Evolutionary conservation across 2,329 filamentous ascomycete genomes (phyloP).

Genomic region (Verticillium albo-atrum): DNA sequence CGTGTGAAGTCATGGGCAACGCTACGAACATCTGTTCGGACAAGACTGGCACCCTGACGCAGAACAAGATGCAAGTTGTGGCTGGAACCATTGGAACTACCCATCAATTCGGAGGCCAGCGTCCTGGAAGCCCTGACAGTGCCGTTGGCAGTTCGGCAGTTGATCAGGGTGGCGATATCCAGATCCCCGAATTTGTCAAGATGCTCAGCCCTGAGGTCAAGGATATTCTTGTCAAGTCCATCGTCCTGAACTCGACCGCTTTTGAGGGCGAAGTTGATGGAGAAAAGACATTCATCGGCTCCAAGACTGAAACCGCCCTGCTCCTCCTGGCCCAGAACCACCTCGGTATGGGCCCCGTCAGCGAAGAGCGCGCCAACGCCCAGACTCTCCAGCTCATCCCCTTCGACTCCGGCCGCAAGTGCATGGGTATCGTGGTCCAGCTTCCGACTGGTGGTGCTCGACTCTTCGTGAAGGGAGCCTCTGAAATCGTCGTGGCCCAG

Average conservation of each 20-base stretch:
- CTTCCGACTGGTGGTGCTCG: constrained; percentile 47
- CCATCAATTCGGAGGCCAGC: constrained; percentile 47
- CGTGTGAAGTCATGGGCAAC: constrained; percentile 79
- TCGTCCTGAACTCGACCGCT: constrained; percentile 66
- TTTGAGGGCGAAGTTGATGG: constrained; percentile 73
- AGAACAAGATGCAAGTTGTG: constrained; percentile 67
- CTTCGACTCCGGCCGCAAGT: constrained; percentile 73
- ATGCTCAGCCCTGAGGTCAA: constrained; percentile 42
- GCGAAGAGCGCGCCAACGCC: constrained; percentile 57
- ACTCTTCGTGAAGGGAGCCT: constrained; percentile 60
- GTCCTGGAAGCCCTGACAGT: constrained; percentile 18
- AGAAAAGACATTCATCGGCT: constrained; percentile 63
- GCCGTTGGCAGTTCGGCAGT: constrained; percentile 5
- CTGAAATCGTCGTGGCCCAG: constrained; percentile 57
- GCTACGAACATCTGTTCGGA: constrained; percentile 67
- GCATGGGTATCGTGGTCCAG: constrained; percentile 58
- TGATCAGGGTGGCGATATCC: constrained; percentile 24
- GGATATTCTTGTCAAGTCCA: constrained; percentile 54
- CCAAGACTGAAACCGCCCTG: constrained; percentile 73
- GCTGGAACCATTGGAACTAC: constrained; percentile 53
- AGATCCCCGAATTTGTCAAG: constrained; percentile 40
- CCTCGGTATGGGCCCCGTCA: constrained; percentile 62
- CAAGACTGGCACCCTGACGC: constrained; percentile 63
- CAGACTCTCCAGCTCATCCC: constrained; percentile 64
- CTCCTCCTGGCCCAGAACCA: constrained; percentile 65